These are phyloP conservation scores for Jaapia argillacea DNA, from an alignment of 768 basidiomycete genomes.

Conservation along the genomic window DNA sequence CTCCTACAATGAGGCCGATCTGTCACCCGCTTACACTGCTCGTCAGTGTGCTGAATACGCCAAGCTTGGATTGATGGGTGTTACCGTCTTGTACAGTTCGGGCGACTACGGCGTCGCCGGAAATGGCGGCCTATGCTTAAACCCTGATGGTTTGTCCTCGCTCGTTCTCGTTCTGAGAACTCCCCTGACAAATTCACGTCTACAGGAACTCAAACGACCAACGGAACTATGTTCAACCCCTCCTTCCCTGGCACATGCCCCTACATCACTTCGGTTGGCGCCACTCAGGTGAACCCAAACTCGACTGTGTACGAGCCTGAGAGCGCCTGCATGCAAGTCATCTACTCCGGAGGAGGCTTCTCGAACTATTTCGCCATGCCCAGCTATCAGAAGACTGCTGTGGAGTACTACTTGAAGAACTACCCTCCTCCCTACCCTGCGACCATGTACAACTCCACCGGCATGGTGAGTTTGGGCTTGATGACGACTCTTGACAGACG, in stretches of 20 bases:
- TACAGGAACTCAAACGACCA: background rate
- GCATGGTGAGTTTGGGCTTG: background rate
- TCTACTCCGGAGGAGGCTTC: constrained; percentile 25
- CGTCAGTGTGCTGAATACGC: constrained; percentile 37
- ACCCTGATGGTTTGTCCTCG: constrained; percentile 10
- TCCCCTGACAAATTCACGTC: background rate
- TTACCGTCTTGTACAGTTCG: constrained; percentile 15
- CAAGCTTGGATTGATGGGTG: constrained; percentile 31
- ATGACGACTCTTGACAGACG: background rate
- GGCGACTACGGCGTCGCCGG: background rate
- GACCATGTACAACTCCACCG: constrained; percentile 14
- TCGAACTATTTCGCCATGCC: constrained; percentile 30
- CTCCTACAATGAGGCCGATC: constrained; percentile 23
- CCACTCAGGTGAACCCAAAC: constrained; percentile 19
- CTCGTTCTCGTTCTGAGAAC: background rate
- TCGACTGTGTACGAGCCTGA: constrained; percentile 20
- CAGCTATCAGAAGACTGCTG: constrained; percentile 26
- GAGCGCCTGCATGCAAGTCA: constrained; percentile 17
- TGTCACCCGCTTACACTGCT: constrained; percentile 23
- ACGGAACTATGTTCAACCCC: constrained; percentile 38
- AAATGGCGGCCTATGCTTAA: background rate
- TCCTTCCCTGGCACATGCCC: constrained; percentile 35
- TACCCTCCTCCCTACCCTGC: constrained; percentile 13
- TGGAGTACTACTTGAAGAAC: constrained; percentile 20
- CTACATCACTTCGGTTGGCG: constrained; percentile 33